These are phyloP conservation scores for Cladophialophora exuberans DNA, from an alignment of 2,329 filamentous ascomycete species.

Conservation along the genomic window DNA sequence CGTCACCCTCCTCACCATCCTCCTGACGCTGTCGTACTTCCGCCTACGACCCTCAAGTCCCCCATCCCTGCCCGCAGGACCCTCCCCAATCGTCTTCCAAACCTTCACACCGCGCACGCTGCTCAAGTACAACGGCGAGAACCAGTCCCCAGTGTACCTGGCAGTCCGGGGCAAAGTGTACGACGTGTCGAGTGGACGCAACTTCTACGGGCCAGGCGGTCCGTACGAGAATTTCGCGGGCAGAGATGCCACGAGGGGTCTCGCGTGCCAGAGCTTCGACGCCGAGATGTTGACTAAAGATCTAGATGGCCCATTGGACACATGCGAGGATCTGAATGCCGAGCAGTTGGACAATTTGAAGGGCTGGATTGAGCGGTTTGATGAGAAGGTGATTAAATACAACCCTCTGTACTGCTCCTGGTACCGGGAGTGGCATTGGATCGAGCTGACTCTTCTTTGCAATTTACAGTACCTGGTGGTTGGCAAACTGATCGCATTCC, in stretches of 20 bases:
- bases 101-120: slow-evolving; percentile 83
- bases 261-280: slow-evolving; percentile 92
- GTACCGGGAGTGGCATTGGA: too few species aligned
- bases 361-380: slow-evolving; percentile 93
- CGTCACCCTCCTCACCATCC: slow-evolving; percentile 61
- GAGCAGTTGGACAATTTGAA: slow-evolving; percentile 82
- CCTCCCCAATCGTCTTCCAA: slow-evolving; percentile 77
- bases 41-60: slow-evolving; percentile 60
- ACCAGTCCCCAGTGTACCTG: slow-evolving; percentile 77
- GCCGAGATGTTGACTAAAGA: slow-evolving; percentile 93
- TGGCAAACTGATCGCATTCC: slow-evolving; percentile 74
- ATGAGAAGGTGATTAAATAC: slow-evolving; percentile 70
- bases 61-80: slow-evolving; percentile 56
- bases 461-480: slow-evolving; percentile 81
- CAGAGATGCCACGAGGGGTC: slow-evolving; percentile 81
- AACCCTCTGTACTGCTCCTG: too few species aligned
- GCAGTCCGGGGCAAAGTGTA: slow-evolving; percentile 91
- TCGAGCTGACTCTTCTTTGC: neutral
- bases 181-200: slow-evolving; percentile 81
- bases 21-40: slow-evolving; percentile 60
- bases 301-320: slow-evolving; percentile 79
- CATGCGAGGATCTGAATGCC: slow-evolving; percentile 68
- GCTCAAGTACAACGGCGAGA: slow-evolving; percentile 79
- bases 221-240: slow-evolving; percentile 97
- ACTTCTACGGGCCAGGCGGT: slow-evolving; percentile 95